Conservation (phyloP, 2,329 filamentous ascomycete species). For the Trichoderma afroharzianum region DNA sequence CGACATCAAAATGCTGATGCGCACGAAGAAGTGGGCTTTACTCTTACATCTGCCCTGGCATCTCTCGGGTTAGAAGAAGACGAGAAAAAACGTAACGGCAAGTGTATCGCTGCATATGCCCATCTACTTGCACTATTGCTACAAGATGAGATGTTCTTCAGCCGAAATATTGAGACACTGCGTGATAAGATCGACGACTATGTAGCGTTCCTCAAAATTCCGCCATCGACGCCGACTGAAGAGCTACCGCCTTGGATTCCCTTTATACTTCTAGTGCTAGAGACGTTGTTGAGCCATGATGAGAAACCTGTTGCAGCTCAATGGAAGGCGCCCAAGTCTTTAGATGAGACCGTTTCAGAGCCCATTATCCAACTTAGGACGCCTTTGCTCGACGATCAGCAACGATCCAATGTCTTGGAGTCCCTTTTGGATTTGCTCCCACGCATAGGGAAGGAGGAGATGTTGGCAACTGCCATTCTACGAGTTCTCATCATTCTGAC, state of each 20-base stretch:
- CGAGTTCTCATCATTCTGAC: conserved; percentile 86
- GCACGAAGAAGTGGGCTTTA: conserved; percentile 73
- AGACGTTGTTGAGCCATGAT: conserved; percentile 86
- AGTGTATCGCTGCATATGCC: conserved; percentile 77
- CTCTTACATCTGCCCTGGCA: conserved; percentile 78
- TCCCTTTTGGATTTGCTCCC: conserved; percentile 80
- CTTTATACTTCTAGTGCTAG: conserved; percentile 83
- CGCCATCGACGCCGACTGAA: conserved; percentile 63
- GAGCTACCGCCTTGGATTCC: conserved; percentile 90
- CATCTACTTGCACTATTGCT: conserved; percentile 86
- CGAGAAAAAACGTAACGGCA: conserved; percentile 59
- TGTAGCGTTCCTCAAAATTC: conserved; percentile 72
- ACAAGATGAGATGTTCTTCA: conserved; percentile 78
- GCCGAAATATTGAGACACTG: conserved; percentile 68
- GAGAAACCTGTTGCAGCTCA: conserved; percentile 71
- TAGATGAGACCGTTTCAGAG: conserved; percentile 47
- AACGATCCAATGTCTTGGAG: conserved; percentile 69
- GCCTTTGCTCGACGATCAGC: conserved; percentile 53
- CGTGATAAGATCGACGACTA: conserved; percentile 74
- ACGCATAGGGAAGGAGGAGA: conserved; percentile 81
- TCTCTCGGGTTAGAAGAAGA: conserved; percentile 61
- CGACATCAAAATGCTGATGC: conserved; percentile 53
- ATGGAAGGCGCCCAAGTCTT: conserved; percentile 59
- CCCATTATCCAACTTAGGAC: conserved; percentile 59
- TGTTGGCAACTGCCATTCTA: conserved; percentile 76